Conservation (phyloP, 768 basidiomycete species). For the Crassisporium funariophilum region DNA sequence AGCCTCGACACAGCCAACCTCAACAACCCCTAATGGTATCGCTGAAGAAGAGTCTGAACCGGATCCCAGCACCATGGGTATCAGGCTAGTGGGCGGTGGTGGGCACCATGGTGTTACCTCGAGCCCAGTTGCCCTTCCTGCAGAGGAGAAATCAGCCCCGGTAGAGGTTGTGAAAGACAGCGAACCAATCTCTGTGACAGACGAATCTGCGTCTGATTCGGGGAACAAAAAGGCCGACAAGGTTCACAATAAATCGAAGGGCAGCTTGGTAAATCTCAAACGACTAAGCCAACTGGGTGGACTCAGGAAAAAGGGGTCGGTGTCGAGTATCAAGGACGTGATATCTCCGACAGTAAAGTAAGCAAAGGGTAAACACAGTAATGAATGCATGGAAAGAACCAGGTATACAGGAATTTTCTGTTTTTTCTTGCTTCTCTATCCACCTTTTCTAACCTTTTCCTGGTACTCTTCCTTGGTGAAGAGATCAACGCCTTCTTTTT, state of each 20-base stretch:
- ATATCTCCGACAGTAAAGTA: slow-evolving; percentile 20
- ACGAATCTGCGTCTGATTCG: slow-evolving; percentile 33
- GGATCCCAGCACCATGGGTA: no score
- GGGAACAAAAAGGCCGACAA: slow-evolving; percentile 30
- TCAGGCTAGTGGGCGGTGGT: slow-evolving; percentile 62
- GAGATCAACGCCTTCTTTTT: background rate
- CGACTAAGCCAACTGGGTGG: slow-evolving; percentile 49
- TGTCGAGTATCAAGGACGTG: slow-evolving; percentile 46
- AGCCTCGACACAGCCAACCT: background rate
- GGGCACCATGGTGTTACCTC: slow-evolving; percentile 42
- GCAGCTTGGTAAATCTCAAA: slow-evolving; percentile 58
- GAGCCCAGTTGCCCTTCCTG: slow-evolving; percentile 9
- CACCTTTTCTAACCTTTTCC: slow-evolving; percentile 2
- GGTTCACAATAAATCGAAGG: slow-evolving; percentile 58
- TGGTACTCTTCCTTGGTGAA: slow-evolving; percentile 1
- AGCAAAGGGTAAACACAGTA: no score
- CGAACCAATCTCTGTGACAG: slow-evolving; percentile 37
- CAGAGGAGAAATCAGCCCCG: slow-evolving; percentile 30
- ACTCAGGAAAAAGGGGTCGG: slow-evolving; percentile 54
- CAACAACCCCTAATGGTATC: background rate
- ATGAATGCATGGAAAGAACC: no score
- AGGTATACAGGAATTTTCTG: no score
- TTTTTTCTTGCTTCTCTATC: slow-evolving; percentile 3
- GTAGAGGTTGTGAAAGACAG: slow-evolving; percentile 33
- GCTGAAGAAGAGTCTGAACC: no score